Conservation (phyloP, 1,139 yeast genomes). For the Suzukiozyma palmioleophila region DNA sequence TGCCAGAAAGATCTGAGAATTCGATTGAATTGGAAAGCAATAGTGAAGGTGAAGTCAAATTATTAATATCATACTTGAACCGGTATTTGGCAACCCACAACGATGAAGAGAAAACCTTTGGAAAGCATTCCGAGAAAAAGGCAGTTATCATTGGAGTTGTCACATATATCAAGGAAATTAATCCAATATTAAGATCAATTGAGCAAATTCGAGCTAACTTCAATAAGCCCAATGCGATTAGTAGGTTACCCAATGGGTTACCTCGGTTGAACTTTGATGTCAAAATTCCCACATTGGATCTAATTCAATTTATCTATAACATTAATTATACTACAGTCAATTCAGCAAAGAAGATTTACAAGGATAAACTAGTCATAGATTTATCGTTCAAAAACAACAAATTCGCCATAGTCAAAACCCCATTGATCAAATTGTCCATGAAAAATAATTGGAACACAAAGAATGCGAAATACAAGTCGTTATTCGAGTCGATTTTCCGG, state of each 20-base stretch:
- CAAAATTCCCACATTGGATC: constrained; percentile 28
- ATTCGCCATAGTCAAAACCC: constrained; percentile 21
- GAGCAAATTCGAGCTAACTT: constrained; percentile 13
- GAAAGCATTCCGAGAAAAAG: constrained; percentile 11
- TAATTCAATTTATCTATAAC: constrained; percentile 30
- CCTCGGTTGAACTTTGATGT: constrained; percentile 30
- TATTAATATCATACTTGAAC: constrained; percentile 11
- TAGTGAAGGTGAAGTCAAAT: constrained; percentile 5
- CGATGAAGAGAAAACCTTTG: constrained; percentile 9
- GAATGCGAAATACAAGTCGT: constrained; percentile 35
- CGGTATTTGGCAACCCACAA: constrained; percentile 9
- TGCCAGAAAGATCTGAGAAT: constrained; percentile 18
- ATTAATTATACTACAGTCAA: constrained; percentile 25
- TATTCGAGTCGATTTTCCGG: constrained; percentile 39
- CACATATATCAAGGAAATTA: constrained; percentile 27
- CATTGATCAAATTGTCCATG: constrained; percentile 28
- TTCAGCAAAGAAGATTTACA: constrained; percentile 30
- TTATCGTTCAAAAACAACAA: constrained; percentile 31
- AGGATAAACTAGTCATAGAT: constrained; percentile 31
- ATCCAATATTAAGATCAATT: constrained; percentile 27
- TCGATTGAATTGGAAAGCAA: constrained; percentile 12
- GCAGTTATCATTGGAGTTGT: constrained; percentile 27
- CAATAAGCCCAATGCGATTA: constrained; percentile 7
- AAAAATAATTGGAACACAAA: constrained; percentile 36
- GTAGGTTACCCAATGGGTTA: constrained; percentile 29